These are phyloP conservation scores for Leccinum pellstonianum DNA, from an alignment of 768 basidiomycete genomes.

Conservation along the genomic window DNA sequence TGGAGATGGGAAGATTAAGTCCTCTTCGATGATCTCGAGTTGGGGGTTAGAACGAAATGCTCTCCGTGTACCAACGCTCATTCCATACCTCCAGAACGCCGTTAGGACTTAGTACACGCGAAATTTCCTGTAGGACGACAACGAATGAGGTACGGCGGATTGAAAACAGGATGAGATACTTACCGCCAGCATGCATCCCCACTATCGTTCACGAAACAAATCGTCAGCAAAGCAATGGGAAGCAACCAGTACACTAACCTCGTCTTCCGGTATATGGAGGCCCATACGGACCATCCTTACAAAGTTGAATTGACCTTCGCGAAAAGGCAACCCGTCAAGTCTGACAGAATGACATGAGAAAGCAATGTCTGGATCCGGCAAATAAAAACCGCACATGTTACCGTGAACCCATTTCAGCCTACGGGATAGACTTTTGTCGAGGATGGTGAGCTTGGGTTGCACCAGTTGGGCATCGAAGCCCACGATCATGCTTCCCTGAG, in stretches of 20 bases:
- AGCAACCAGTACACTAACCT: conserved; percentile 39
- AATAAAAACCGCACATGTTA: conserved; percentile 50
- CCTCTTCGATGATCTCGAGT: conserved; percentile 69
- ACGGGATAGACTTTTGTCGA: conserved; percentile 41
- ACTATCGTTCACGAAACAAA: conserved; percentile 37
- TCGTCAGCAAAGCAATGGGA: conserved; percentile 15
- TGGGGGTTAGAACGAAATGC: conserved; percentile 7
- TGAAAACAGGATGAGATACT: conserved; percentile 14
- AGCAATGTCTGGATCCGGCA: not conserved
- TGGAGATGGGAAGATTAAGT: conserved; percentile 62
- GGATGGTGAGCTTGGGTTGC: conserved; percentile 48
- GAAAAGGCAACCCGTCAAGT: conserved; percentile 64
- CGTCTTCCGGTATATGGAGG: conserved; percentile 69
- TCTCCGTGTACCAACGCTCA: not conserved
- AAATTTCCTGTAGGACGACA: conserved; percentile 51
- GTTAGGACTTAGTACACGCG: conserved; percentile 61
- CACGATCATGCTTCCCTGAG: conserved; percentile 51
- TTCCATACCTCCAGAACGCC: conserved; percentile 60
- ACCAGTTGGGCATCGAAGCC: conserved; percentile 58
- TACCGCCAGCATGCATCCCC: conserved; percentile 68
- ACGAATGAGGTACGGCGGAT: conserved; percentile 16
- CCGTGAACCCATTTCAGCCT: conserved; percentile 68
- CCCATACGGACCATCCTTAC: conserved; percentile 64
- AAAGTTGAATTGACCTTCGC: conserved; percentile 56
- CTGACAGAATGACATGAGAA: conserved; percentile 35